Evolutionary conservation across 768 basidiomycete species (phyloP).

Genomic region (Phlegmacium glaucopus): DNA sequence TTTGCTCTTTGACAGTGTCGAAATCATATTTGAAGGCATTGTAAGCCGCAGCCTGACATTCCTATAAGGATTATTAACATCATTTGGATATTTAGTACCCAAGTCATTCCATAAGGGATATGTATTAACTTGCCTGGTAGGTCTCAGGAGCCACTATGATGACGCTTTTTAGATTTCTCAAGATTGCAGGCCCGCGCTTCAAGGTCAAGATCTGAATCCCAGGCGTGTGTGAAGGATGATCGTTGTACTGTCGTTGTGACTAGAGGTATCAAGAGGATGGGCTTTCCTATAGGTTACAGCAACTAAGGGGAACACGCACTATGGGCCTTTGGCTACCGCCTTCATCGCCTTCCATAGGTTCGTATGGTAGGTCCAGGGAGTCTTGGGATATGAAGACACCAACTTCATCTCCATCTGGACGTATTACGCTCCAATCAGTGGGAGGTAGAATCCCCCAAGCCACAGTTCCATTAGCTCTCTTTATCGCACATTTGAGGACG

Average conservation of each 20-base stretch:
- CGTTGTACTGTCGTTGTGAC: not conserved
- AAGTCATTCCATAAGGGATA: not conserved
- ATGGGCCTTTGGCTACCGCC: not conserved
- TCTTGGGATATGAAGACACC: not conserved
- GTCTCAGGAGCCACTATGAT: not conserved
- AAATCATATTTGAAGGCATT: not conserved
- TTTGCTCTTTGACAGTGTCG: not conserved
- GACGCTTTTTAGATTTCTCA: not conserved
- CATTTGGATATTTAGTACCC: not conserved
- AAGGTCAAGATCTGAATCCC: not conserved
- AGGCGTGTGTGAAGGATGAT: no score
- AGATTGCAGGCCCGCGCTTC: not conserved
- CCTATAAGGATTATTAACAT: no score
- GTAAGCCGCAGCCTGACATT: not conserved
- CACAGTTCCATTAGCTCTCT: not conserved
- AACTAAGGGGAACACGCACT: not conserved
- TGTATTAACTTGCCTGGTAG: not conserved
- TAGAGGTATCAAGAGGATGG: not conserved
- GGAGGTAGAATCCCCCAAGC: not conserved
- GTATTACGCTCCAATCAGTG: not conserved
- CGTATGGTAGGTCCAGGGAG: not conserved
- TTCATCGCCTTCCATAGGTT: not conserved
- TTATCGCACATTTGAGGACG: not conserved
- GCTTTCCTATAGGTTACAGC: not conserved
- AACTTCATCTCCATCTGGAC: not conserved